These are phyloP conservation scores for Exophiala viscosa DNA, from an alignment of 2,329 filamentous ascomycete species.

Conservation along the genomic window DNA sequence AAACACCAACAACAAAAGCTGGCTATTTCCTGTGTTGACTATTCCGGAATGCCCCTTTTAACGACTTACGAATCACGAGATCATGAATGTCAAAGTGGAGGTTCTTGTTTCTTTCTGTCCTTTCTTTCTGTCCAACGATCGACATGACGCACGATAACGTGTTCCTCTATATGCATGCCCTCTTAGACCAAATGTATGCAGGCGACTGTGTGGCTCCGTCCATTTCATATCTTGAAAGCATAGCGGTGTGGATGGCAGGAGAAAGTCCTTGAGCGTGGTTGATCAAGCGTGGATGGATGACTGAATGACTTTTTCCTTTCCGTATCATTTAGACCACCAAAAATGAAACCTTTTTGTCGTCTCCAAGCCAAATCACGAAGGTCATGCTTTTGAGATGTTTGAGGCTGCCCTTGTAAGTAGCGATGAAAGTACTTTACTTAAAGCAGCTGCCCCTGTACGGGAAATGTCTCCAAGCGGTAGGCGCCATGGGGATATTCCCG, in stretches of 20 bases:
- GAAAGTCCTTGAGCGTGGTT: slow-evolving; percentile 1
- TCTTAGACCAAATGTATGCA: slow-evolving; percentile 19
- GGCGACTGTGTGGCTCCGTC: slow-evolving; percentile 21
- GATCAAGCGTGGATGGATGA: slow-evolving; percentile 15
- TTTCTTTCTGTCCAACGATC: slow-evolving; percentile 9
- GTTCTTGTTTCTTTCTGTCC: slow-evolving; percentile 4
- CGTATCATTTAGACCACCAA: slow-evolving; percentile 9
- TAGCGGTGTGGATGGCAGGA: slow-evolving; percentile 15
- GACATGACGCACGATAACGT: slow-evolving; percentile 12
- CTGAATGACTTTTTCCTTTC: slow-evolving; percentile 16
- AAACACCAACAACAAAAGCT: background rate
- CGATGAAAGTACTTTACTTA: too few species aligned
- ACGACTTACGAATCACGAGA: slow-evolving; percentile 1
- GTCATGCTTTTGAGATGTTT: background rate
- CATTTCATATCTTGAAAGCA: slow-evolving; percentile 14
- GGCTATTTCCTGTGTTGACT: too few species aligned
- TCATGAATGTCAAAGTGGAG: background rate
- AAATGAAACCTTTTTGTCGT: background rate
- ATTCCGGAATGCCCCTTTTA: background rate
- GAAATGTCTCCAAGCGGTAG: too few species aligned
- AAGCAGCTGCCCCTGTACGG: too few species aligned
- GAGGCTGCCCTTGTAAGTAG: too few species aligned
- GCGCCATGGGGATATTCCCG: too few species aligned
- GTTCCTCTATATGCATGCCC: slow-evolving; percentile 10
- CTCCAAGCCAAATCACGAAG: background rate